Evolutionary conservation across 768 basidiomycete genomes (phyloP), one percentile per base, ranked within the genome.

Genomic region (Amanita fuliginea): DNA sequence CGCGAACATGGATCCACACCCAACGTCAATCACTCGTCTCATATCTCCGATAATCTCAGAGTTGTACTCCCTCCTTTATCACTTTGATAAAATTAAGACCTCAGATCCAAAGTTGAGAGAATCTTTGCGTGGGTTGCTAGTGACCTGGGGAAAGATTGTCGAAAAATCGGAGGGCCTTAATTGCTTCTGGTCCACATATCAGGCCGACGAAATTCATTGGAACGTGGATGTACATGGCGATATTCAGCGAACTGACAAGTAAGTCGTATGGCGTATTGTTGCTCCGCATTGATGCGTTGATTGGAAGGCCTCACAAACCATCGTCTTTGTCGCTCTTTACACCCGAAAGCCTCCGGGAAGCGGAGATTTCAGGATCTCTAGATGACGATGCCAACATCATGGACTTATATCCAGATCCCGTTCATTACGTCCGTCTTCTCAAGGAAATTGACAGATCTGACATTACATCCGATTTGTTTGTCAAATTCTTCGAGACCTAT

Each of bases 1-100:
- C 2, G 73, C 80, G 4, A 86, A 92, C 55, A 78, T 81, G 4
- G 88, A 94, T 54, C 89, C 90, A 4, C 83, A 86, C 3, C 85
- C 89, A 0, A 62, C 66, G 2, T 70, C 89, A 36, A 73, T 89
- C 35, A 72, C 79, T 0, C 61, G 68, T 16, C 57, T 91, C 6
- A 60, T 92, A 7, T 80, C 83, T 1, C 86, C 88, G 0, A 76
- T 94, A 30, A 55, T 85, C 0, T 65, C 82, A 0, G 63, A 76
- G 0, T 62, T 95, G 6, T 91, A 90, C 62, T 71, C 79, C 1
- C 66, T 93, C 1, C 64, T 75, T 3, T 72, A 69, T 51, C 67
- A 78, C 51, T 58, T 91, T 7, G 73, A 79, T 24, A 64, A 60
- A 19, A 61, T 64, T 24, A 83, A 75, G 56, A 72, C 80, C 2